Percentiles rank a stretch among this genome's conserved stretches.
Conservation (phyloP, 148 eudicot species). For the Cornus suecica region DNA sequence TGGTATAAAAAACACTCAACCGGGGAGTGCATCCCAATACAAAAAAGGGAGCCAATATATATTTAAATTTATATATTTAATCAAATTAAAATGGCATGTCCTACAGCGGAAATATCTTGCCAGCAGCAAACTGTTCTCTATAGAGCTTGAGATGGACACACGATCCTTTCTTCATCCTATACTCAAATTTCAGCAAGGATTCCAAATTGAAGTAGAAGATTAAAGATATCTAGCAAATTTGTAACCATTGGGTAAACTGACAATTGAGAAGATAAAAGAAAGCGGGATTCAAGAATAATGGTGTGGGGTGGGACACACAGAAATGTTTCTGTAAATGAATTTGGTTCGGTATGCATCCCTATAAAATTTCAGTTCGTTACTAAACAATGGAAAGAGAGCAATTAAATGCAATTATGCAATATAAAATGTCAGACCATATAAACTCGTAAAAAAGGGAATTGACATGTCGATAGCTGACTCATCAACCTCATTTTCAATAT, state of each 20-base stretch:
- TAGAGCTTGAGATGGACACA: background rate
- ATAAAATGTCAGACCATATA: background rate
- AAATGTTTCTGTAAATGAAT: background rate
- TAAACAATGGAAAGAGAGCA: background rate
- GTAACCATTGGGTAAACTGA: background rate
- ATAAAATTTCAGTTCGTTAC: background rate
- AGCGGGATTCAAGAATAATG: background rate
- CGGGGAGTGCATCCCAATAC: too few relatives aligned
- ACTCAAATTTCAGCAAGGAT: background rate
- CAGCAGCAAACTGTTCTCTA: background rate
- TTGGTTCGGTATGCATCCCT: background rate
- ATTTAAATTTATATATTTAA: too few relatives aligned
- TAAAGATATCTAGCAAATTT: background rate
- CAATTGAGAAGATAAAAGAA: background rate
- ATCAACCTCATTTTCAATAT: background rate
- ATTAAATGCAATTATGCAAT: background rate
- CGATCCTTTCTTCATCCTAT: background rate
- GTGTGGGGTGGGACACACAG: background rate
- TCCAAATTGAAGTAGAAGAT: background rate
- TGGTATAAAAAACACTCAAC: too few relatives aligned
- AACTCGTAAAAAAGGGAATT: background rate
- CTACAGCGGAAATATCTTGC: background rate
- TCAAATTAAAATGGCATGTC: too few relatives aligned
- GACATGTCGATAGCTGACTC: background rate
- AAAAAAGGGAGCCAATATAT: too few relatives aligned